Conservation (phyloP, 306 rosid species). For the Prunus dulcis region DNA sequence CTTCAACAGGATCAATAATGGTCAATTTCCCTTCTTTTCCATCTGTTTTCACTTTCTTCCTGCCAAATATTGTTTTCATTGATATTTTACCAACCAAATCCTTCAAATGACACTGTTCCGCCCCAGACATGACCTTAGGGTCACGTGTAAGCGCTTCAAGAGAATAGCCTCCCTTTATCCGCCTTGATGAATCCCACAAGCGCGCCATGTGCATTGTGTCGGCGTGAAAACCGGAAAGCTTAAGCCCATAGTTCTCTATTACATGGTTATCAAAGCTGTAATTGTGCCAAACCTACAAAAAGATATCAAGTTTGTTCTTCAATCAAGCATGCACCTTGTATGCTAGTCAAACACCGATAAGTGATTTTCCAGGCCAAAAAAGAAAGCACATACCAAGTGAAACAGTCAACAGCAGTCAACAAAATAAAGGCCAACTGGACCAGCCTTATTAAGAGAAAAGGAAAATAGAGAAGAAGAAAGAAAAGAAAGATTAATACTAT, state of each 20-base stretch:
- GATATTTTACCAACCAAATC: slow-evolving; percentile 56
- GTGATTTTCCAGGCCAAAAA: background rate
- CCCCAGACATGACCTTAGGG: slow-evolving; percentile 65
- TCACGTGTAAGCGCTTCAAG: slow-evolving; percentile 87
- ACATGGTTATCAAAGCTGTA: slow-evolving; percentile 94
- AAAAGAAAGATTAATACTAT: background rate
- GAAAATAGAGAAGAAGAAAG: background rate
- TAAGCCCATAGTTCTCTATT: slow-evolving; percentile 84
- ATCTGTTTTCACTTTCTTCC: slow-evolving; percentile 48
- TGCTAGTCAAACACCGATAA: background rate
- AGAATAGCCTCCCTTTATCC: slow-evolving; percentile 77
- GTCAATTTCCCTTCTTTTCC: slow-evolving; percentile 56
- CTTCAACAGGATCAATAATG: slow-evolving; percentile 80
- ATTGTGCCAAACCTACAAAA: slow-evolving; percentile 92
- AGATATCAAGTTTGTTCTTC: slow-evolving; percentile 13
- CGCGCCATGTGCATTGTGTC: slow-evolving; percentile 99
- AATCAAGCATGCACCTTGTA: background rate
- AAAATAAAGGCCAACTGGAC: background rate
- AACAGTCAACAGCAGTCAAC: background rate
- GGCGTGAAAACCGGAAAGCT: slow-evolving; percentile 91
- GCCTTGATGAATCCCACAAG: slow-evolving; percentile 94
- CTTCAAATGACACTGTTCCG: slow-evolving; percentile 25
- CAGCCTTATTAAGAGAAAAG: background rate
- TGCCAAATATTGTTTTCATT: slow-evolving; percentile 59
- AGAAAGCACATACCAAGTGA: background rate